Evolutionary conservation across 441 rosid genomes (phyloP).

Genomic region (Metrosideros polymorpha): DNA sequence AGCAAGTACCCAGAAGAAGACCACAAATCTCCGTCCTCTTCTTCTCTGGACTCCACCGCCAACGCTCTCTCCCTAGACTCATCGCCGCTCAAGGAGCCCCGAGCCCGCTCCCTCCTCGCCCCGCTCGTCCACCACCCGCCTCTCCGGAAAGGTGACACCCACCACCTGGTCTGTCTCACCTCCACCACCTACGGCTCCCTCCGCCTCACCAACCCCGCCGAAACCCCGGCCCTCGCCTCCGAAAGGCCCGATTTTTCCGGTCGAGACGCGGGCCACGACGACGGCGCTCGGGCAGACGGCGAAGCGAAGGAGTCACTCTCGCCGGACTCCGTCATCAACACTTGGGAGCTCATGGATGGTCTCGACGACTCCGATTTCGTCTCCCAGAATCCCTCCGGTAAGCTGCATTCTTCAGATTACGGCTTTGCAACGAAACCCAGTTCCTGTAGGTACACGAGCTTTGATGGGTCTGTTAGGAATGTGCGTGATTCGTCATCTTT

Average conservation of each 20-base stretch:
- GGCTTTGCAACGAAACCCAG: neutral
- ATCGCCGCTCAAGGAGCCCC: neutral
- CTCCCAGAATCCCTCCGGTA: neutral
- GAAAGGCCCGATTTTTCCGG: neutral
- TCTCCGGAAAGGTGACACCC: slow-evolving; percentile 10
- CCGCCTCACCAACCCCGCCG: neutral
- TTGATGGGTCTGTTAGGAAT: slow-evolving; percentile 20
- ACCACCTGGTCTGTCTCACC: slow-evolving; percentile 16
- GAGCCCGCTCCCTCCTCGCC: slow-evolving; percentile 4
- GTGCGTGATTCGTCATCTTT: slow-evolving; percentile 15
- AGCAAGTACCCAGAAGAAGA: neutral
- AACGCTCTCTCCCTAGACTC: neutral
- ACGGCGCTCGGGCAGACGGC: neutral
- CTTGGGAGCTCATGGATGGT: slow-evolving; percentile 18
- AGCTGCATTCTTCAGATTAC: neutral
- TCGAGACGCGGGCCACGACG: neutral
- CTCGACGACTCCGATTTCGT: slow-evolving; percentile 1
- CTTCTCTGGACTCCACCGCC: neutral
- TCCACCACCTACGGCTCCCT: slow-evolving; percentile 18
- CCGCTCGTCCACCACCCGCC: slow-evolving; percentile 15
- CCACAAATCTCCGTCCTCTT: neutral
- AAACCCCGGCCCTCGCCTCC: neutral
- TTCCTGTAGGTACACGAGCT: neutral
- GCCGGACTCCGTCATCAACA: slow-evolving; percentile 10
- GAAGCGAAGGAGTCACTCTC: neutral